Evolutionary conservation across 768 basidiomycete genomes (phyloP).

Genomic region (Cystofilobasidium capitatum): DNA sequence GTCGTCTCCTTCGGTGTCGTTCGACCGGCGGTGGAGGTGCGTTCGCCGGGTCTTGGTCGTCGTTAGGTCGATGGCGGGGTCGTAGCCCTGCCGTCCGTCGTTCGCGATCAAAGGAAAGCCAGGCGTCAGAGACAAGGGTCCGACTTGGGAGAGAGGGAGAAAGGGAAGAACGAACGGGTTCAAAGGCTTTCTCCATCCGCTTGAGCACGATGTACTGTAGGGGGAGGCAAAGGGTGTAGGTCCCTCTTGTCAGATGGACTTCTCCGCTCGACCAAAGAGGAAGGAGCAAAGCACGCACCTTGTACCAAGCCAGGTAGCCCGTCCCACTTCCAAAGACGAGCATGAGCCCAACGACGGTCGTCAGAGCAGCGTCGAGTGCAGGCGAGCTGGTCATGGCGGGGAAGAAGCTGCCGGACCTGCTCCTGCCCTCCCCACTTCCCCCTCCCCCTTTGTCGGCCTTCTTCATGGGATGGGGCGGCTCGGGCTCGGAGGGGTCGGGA

Average conservation of each 20-base stretch:
- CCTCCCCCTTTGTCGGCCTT: not conserved
- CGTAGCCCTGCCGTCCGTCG: slow-evolving; percentile 53
- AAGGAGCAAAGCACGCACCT: slow-evolving; percentile 45
- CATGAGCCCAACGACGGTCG: slow-evolving; percentile 19
- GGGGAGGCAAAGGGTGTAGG: not conserved
- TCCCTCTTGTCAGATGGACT: not conserved
- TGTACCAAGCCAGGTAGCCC: slow-evolving; percentile 68
- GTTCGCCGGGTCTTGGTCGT: slow-evolving; percentile 1
- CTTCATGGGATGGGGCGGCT: not conserved
- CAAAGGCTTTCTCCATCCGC: slow-evolving; percentile 62
- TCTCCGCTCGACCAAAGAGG: not conserved
- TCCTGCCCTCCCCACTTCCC: not conserved
- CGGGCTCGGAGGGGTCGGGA: too few species aligned
- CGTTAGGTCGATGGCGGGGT: slow-evolving; percentile 62
- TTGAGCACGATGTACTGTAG: slow-evolving; percentile 14
- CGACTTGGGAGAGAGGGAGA: not conserved
- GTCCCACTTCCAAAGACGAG: slow-evolving; percentile 59
- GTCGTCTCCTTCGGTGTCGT: slow-evolving; percentile 29
- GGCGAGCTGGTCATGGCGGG: slow-evolving; percentile 12
- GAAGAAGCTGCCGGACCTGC: slow-evolving; percentile 1
- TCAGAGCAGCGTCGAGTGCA: slow-evolving; percentile 22
- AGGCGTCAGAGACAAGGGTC: not conserved
- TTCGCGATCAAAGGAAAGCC: too few species aligned
- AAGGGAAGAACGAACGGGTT: slow-evolving; percentile 35
- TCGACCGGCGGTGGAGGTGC: slow-evolving; percentile 34